These are phyloP conservation scores for Neofusicoccum sp. DNA, from an alignment of 2,329 filamentous ascomycete species.

Conservation along the genomic window DNA sequence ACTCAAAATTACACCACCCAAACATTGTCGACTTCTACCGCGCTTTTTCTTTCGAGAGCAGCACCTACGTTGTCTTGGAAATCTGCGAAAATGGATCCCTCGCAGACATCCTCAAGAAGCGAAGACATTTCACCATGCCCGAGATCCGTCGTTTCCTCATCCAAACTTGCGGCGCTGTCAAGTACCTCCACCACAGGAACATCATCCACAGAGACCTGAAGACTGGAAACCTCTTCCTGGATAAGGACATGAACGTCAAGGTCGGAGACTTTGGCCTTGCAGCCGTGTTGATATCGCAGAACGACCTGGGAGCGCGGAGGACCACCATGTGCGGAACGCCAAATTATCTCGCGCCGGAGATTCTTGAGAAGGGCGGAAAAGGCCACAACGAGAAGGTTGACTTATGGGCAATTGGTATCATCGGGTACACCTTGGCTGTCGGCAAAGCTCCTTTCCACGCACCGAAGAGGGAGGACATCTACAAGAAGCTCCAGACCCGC, in stretches of 20 bases:
- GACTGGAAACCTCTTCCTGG: constrained; percentile 96
- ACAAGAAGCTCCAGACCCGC: constrained; percentile 66
- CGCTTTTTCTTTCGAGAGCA: constrained; percentile 86
- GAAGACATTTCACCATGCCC: constrained; percentile 87
- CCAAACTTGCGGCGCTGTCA: constrained; percentile 94
- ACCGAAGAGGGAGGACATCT: constrained; percentile 83
- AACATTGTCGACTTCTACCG: constrained; percentile 96
- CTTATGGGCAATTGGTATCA: constrained; percentile 97
- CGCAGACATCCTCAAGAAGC: constrained; percentile 95
- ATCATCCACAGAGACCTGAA: constrained; percentile 97
- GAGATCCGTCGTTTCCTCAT: constrained; percentile 93
- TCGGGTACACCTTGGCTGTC: constrained; percentile 97
- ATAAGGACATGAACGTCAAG: constrained; percentile 94
- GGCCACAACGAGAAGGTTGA: constrained; percentile 98
- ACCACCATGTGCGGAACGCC: constrained; percentile 96
- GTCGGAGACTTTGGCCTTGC: constrained; percentile 97
- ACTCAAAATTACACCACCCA: constrained; percentile 94
- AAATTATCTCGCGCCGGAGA: constrained; percentile 97
- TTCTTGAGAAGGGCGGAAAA: constrained; percentile 89
- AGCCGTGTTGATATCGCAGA: constrained; percentile 86
- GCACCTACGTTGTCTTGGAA: constrained; percentile 92
- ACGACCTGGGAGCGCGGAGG: constrained; percentile 82
- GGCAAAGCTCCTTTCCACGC: constrained; percentile 97
- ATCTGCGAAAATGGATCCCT: constrained; percentile 94
- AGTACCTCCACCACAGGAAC: constrained; percentile 94